Conservation (phyloP, 805 yeast genomes). For the Myxozyma mucilagina region DNA sequence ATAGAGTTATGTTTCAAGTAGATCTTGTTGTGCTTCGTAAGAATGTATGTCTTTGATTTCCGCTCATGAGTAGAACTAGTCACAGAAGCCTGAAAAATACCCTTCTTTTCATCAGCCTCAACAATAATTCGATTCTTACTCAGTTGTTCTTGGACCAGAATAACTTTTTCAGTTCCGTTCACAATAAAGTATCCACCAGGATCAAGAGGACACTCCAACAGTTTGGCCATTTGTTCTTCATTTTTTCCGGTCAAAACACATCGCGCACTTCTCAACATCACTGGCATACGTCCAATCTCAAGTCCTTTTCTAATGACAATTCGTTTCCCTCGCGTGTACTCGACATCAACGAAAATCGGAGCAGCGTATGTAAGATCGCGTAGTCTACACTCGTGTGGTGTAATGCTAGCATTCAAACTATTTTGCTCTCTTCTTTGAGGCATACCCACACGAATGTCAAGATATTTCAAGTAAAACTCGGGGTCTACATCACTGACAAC, state of each 20-base stretch:
- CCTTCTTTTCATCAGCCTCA: constrained; percentile 94
- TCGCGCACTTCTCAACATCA: constrained; percentile 91
- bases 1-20: constrained; percentile 94
- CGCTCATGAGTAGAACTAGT: constrained; percentile 98
- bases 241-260: constrained; percentile 80
- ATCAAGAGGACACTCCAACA: constrained; percentile 94
- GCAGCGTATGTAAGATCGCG: constrained; percentile 96
- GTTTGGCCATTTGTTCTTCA: constrained; percentile 80
- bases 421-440: constrained; percentile 45
- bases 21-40: constrained; percentile 85
- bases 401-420: constrained; percentile 38
- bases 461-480: constrained; percentile 87
- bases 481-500: constrained; percentile 96
- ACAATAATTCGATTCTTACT: constrained; percentile 96
- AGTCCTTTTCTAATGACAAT: constrained; percentile 86
- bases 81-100: constrained; percentile 93
- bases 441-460: constrained; percentile 86
- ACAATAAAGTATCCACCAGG: constrained; percentile 99
- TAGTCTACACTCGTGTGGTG: constrained; percentile 94
- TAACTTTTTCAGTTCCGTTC: constrained; percentile 97
- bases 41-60: constrained; percentile 94
- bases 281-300: constrained; percentile 98
- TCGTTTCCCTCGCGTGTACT: constrained; percentile 91
- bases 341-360: constrained; percentile 94
- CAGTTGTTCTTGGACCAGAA: constrained; percentile 93